Conservation (phyloP, 148 eudicot species). For the Silene conica region DNA sequence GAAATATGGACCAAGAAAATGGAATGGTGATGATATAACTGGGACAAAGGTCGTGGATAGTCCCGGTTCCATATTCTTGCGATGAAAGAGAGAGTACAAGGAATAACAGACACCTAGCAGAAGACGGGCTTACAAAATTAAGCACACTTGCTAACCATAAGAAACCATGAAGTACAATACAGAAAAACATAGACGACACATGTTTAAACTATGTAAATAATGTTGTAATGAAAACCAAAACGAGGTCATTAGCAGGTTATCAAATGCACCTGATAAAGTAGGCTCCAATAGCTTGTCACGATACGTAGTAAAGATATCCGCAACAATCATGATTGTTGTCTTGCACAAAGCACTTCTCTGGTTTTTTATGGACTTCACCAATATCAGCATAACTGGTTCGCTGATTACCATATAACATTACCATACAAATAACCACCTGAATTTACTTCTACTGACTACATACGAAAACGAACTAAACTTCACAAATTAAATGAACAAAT, state of each 20-base stretch:
- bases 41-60: too few species aligned
- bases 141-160: too few species aligned
- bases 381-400: conserved; percentile 58
- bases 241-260: conserved; percentile 47
- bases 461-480: neutral
- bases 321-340: conserved; percentile 88
- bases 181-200: neutral
- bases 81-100: too few species aligned
- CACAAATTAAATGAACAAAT: neutral
- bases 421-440: neutral
- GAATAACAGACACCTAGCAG: neutral
- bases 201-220: neutral
- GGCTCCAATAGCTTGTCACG: conserved; percentile 59
- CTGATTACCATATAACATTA: conserved; percentile 32
- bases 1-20: too few species aligned
- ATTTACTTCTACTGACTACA: neutral
- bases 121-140: too few species aligned
- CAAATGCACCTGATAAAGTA: conserved; percentile 48
- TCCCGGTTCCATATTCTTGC: too few species aligned
- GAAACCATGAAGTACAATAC: too few species aligned
- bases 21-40: too few species aligned
- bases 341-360: conserved; percentile 96
- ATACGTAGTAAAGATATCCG: conserved; percentile 63
- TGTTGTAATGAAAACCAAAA: neutral
- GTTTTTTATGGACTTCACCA: conserved; percentile 88